Evolutionary conservation across 345 rosid genomes (phyloP).

Genomic region (Brassica napus): DNA sequence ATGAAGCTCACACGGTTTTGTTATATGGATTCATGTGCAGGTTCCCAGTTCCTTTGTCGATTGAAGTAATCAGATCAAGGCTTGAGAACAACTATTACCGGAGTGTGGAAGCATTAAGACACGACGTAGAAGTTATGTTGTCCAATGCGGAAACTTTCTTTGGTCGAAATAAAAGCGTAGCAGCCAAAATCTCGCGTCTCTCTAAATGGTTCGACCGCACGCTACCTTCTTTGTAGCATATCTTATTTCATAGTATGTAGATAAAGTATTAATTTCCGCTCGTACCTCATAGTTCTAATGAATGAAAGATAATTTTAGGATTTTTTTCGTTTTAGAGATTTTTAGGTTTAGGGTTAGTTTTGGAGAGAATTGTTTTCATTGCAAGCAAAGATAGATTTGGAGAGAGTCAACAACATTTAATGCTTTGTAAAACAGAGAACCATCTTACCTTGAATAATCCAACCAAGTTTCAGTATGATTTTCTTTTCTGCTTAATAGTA

Average conservation of each 20-base stretch:
- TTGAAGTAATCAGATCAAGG: constrained; percentile 67
- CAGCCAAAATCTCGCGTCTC: constrained; percentile 54
- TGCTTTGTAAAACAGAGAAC: background rate
- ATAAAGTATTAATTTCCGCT: constrained; percentile 19
- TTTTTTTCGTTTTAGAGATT: background rate
- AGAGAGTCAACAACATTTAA: constrained; percentile 6
- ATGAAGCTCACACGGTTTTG: constrained; percentile 7
- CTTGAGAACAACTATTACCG: constrained; percentile 85
- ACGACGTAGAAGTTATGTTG: constrained; percentile 70
- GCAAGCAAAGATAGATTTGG: constrained; percentile 23
- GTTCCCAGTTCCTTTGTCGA: constrained; percentile 84
- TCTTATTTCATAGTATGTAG: constrained; percentile 40
- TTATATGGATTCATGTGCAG: constrained; percentile 46
- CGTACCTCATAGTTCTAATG: constrained; percentile 1
- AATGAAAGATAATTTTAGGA: constrained; percentile 4
- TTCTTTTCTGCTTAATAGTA: background rate
- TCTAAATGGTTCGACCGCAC: constrained; percentile 57
- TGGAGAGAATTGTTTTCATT: constrained; percentile 12
- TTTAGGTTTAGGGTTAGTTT: constrained; percentile 14
- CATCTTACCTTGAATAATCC: background rate
- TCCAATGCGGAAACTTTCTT: constrained; percentile 67
- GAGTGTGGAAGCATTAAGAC: constrained; percentile 71
- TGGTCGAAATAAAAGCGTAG: constrained; percentile 55
- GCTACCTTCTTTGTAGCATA: constrained; percentile 32
- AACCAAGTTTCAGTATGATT: background rate